Conservation (phyloP, 306 rosid species). For the Hylodesmum podocarpum region DNA sequence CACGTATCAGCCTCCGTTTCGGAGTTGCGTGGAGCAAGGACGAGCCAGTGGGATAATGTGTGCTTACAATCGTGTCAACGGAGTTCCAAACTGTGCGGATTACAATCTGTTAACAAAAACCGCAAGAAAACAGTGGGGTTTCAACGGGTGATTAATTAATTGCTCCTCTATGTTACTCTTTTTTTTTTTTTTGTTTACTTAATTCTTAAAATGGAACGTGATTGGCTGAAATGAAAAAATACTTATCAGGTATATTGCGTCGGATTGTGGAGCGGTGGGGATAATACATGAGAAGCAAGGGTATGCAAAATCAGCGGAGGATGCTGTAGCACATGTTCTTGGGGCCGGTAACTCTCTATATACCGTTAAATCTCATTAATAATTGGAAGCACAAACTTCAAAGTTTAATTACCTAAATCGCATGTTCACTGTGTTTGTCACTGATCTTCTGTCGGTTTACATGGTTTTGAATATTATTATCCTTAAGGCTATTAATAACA, state of each 20-base stretch:
- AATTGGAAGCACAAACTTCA: background rate
- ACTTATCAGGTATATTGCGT: slow-evolving; percentile 63
- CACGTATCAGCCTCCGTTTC: slow-evolving; percentile 89
- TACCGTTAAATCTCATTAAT: background rate
- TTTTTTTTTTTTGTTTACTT: background rate
- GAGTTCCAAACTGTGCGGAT: slow-evolving; percentile 89
- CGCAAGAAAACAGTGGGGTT: slow-evolving; percentile 68
- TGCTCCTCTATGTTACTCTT: background rate
- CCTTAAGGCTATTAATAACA: background rate
- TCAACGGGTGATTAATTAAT: slow-evolving; percentile 56
- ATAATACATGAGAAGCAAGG: slow-evolving; percentile 53
- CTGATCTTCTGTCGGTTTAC: slow-evolving; percentile 26
- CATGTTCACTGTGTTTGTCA: background rate
- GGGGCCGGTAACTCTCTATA: slow-evolving; percentile 85
- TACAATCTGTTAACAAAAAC: slow-evolving; percentile 56
- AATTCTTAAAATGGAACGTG: background rate
- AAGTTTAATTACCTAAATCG: background rate
- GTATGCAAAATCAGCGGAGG: slow-evolving; percentile 70
- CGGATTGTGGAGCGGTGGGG: slow-evolving; percentile 88
- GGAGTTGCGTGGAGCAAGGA: slow-evolving; percentile 69
- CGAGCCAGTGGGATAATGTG: slow-evolving; percentile 92
- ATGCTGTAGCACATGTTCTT: slow-evolving; percentile 78
- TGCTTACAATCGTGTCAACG: slow-evolving; percentile 84
- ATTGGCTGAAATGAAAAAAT: background rate
- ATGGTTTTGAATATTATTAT: background rate